Percentiles rank a stretch among this genome's conserved stretches.
phyloP scores from a whole-genome alignment of 257 asterid species.

The Eucommia ulmoides region DNA sequence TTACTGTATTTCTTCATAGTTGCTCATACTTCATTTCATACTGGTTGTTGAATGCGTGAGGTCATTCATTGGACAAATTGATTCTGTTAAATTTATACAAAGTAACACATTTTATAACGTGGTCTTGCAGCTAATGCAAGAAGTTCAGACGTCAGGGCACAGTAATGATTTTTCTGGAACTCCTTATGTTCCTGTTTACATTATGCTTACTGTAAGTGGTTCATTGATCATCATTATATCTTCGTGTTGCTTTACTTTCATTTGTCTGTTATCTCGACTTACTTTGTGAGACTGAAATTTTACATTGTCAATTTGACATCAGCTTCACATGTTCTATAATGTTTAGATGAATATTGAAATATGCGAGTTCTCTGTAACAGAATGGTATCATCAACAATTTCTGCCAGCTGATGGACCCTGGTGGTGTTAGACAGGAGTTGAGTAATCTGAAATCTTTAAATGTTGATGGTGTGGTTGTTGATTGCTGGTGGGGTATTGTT shows the following conservation, averaged over 20 bases:
- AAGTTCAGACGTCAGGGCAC: constrained; percentile 39
- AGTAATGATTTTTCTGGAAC: constrained; percentile 31
- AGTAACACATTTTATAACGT: constrained; percentile 21
- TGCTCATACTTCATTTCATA: no score
- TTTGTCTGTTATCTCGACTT: background rate
- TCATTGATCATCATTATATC: constrained; percentile 4
- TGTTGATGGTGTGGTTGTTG: constrained; percentile 53
- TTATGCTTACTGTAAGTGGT: constrained; percentile 48
- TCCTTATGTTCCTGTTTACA: constrained; percentile 51
- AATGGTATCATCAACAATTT: constrained; percentile 50
- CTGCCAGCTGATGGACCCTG: constrained; percentile 67
- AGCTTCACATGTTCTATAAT: background rate
- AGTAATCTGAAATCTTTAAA: constrained; percentile 37
- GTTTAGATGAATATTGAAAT: background rate
- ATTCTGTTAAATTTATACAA: background rate
- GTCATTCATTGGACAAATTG: no score
- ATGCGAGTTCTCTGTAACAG: constrained; percentile 25
- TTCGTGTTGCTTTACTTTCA: background rate
- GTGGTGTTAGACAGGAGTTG: constrained; percentile 48
- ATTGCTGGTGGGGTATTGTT: constrained; percentile 72
- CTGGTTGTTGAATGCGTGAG: no score
- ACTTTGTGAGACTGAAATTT: background rate
- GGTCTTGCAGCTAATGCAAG: constrained; percentile 58
- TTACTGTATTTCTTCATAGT: no score
- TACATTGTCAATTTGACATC: background rate